These are phyloP conservation scores for Globisporangium mamillatum DNA, from an alignment of 352 stramenopile genomes.

Conservation along the genomic window DNA sequence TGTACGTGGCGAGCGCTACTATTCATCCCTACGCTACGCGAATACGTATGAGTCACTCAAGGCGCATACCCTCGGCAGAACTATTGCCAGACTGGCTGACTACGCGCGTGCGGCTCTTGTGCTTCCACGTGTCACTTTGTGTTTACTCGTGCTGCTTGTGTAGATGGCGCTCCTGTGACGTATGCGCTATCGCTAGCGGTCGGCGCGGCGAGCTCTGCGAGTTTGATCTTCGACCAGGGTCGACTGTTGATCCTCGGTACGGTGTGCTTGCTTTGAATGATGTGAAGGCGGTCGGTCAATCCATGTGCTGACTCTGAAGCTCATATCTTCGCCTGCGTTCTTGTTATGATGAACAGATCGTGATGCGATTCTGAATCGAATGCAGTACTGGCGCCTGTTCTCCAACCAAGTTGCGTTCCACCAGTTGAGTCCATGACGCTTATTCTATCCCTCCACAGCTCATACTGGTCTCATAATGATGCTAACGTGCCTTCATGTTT, in stretches of 20 bases:
- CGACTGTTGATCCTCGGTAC: slow-evolving; percentile 46
- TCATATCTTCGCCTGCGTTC: too few species aligned
- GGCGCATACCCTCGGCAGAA: background rate
- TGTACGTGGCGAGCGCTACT: slow-evolving; percentile 37
- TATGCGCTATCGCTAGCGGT: slow-evolving; percentile 73
- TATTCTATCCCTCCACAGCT: background rate
- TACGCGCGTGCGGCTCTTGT: background rate
- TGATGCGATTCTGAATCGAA: slow-evolving; percentile 49
- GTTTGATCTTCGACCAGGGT: slow-evolving; percentile 58
- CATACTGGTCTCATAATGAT: background rate
- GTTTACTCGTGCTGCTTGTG: background rate
- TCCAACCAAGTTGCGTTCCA: slow-evolving; percentile 75
- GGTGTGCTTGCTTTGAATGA: slow-evolving; percentile 1
- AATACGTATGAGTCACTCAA: background rate
- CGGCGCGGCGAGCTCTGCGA: slow-evolving; percentile 62
- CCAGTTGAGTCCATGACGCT: slow-evolving; percentile 34
- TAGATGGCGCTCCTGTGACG: slow-evolving; percentile 78
- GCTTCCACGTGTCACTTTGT: background rate
- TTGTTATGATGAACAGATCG: slow-evolving; percentile 31
- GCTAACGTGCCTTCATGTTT: background rate
- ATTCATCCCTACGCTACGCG: background rate
- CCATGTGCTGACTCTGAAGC: too few species aligned
- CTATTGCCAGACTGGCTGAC: background rate
- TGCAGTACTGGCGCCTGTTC: slow-evolving; percentile 69
- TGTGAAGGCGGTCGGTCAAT: too few species aligned